Conservation (phyloP, 345 rosid species). For the Corchorus olitorius region DNA sequence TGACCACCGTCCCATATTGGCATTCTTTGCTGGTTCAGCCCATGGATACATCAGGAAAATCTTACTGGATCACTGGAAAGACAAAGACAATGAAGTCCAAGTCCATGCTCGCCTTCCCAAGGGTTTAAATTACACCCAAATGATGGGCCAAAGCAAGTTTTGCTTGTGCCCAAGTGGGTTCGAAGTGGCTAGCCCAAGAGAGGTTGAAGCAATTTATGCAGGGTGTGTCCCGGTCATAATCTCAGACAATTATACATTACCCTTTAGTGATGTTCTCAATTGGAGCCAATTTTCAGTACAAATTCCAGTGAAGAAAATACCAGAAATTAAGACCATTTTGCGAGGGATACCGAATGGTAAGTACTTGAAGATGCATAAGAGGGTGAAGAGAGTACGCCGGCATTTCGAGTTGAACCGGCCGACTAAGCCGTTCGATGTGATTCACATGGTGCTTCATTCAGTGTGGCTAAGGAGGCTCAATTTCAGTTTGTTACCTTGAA, state of each 20-base stretch:
- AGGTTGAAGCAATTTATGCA: constrained; percentile 43
- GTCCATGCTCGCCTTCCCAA: constrained; percentile 44
- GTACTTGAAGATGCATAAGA: constrained; percentile 45
- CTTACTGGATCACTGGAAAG: constrained; percentile 45
- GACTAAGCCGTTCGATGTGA: constrained; percentile 48
- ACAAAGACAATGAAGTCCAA: constrained; percentile 42
- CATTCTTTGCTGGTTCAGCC: constrained; percentile 47
- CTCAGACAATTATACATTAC: constrained; percentile 43
- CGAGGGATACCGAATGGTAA: constrained; percentile 32
- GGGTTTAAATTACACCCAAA: constrained; percentile 32
- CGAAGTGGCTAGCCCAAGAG: constrained; percentile 67
- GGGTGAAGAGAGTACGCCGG: constrained; percentile 38
- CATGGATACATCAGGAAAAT: constrained; percentile 47
- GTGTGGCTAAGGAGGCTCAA: constrained; percentile 67
- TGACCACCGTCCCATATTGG: constrained; percentile 34
- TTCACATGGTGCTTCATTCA: constrained; percentile 65
- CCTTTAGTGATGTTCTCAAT: constrained; percentile 55
- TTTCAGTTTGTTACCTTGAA: constrained; percentile 23
- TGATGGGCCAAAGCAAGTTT: constrained; percentile 55
- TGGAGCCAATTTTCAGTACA: constrained; percentile 49
- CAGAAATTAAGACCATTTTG: constrained; percentile 51
- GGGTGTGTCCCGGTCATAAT: constrained; percentile 56
- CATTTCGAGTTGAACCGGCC: constrained; percentile 63
- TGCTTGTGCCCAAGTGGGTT: constrained; percentile 70
- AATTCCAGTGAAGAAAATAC: constrained; percentile 40